Evolutionary conservation across 1,284 basidiomycete genomes (phyloP), one percentile per base, ranked within the genome.

Genomic region (Pulveroboletus sp.): DNA sequence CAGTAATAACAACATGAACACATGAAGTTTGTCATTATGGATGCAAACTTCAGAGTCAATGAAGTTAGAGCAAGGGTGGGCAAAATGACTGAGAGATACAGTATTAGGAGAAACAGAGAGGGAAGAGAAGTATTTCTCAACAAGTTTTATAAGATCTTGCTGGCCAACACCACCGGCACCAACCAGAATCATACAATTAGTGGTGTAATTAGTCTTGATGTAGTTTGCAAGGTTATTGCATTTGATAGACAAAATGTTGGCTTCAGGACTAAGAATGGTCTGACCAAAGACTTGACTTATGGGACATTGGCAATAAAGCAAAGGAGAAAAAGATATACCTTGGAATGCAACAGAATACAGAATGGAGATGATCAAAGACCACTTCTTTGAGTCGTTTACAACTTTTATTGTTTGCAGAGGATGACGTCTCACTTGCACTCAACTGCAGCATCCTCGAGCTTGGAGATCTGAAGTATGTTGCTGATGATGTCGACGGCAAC

Each of bases 111-210:
- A 98, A 56, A 91, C 84, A 62, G 96, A 94, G 63, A 99, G 89
- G 57, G 80, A 77, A 62, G 91, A 88, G 74, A 99, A 98, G 79
- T 98, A 89, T 77, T 94, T 88, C 77, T 95, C 87, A 53, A 96
- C 97, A 57, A 98, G 89, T 75, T 95, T 90, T 75, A 98, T 94
- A 64, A 99, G 90, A 67, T 93, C 89, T 33, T 83, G 80, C 78
- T 99, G 96, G 69, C 95, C 89, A 66, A 99, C 89, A 64, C 95
- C 96, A 62, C 97, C 97, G 55, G 96, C 89, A 65, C 97, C 97
- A 64, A 98, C 96, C 58, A 99, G 89, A 59, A 97, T 94, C 94
- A 99, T 98, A 64, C 95, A 93, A 81, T 99, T 96, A 56, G 96
- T 90, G 52, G 94, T 96, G 81, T 99, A 99, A 83, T 99, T 98